phyloP scores from a whole-genome alignment of 306 rosid species.

The Cicer bijugum region DNA sequence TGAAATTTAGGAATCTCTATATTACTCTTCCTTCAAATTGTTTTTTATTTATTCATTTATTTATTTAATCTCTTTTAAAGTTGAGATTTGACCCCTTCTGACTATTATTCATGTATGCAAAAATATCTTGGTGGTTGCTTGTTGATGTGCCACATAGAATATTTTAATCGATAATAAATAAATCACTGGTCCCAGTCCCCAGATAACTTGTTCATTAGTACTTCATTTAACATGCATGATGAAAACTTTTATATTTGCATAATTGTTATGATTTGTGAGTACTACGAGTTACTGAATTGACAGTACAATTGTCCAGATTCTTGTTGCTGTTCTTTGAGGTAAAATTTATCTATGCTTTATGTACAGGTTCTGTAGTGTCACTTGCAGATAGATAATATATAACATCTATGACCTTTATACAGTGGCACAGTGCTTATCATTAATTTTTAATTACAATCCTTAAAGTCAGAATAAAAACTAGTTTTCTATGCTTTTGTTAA shows the following conservation, averaged over 20 bases:
- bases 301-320: slow-evolving; percentile 35
- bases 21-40: slow-evolving; percentile 45
- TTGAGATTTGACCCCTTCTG: slow-evolving; percentile 51
- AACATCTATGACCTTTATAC: slow-evolving; percentile 29
- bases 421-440: slow-evolving; percentile 23
- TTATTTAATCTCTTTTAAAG: slow-evolving; percentile 51
- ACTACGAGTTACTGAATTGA: slow-evolving; percentile 35
- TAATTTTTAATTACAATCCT: slow-evolving; percentile 31
- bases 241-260: slow-evolving; percentile 36
- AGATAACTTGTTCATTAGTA: slow-evolving; percentile 40
- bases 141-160: slow-evolving; percentile 43
- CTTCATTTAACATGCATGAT: slow-evolving; percentile 29
- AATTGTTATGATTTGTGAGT: slow-evolving; percentile 40
- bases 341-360: slow-evolving; percentile 26
- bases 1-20: slow-evolving; percentile 56
- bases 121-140: slow-evolving; percentile 47
- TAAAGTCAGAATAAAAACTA: slow-evolving; percentile 28
- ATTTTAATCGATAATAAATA: slow-evolving; percentile 37
- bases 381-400: slow-evolving; percentile 31
- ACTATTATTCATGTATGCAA: slow-evolving; percentile 36
- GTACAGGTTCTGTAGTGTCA: slow-evolving; percentile 16
- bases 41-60: slow-evolving; percentile 29
- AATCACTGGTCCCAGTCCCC: slow-evolving; percentile 43
- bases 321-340: slow-evolving; percentile 45
- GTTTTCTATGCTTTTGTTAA: slow-evolving; percentile 36